These are phyloP conservation scores for Debaryomycetaceae sp. DNA, from an alignment of 1,139 yeast species.

Conservation along the genomic window DNA sequence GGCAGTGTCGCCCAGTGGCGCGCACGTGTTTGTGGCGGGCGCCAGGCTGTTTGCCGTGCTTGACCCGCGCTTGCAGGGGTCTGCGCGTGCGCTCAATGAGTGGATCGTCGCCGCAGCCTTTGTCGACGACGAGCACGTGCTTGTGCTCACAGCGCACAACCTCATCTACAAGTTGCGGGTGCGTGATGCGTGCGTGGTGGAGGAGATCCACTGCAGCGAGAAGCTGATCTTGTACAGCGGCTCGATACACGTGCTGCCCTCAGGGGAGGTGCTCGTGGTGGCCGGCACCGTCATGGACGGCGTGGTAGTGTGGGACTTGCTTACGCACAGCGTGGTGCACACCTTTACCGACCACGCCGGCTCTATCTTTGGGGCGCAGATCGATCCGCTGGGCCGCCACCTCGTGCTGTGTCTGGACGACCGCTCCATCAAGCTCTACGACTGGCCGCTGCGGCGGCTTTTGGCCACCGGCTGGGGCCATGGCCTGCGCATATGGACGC, in stretches of 20 bases:
- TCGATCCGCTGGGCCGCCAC: conserved; percentile 51
- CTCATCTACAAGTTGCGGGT: conserved; percentile 51
- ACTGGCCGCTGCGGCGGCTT: conserved; percentile 48
- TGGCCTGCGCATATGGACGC: conserved; percentile 86
- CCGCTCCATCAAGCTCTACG: conserved; percentile 78
- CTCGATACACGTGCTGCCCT: conserved; percentile 47
- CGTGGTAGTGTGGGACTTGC: conserved; percentile 69
- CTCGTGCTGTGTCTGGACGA: conserved; percentile 90
- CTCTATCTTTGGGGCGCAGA: conserved; percentile 76
- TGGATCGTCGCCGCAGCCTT: conserved; percentile 72
- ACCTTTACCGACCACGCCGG: conserved; percentile 78
- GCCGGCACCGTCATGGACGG: conserved; percentile 96
- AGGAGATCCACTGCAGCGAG: conserved; percentile 55
- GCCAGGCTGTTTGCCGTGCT: conserved; percentile 61
- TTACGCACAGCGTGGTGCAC: conserved; percentile 42
- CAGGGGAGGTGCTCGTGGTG: conserved; percentile 51
- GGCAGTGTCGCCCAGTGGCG: conserved; percentile 24
- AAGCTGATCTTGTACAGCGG: conserved; percentile 88
- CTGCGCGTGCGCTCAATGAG: conserved; percentile 58
- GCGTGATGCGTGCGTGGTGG: conserved; percentile 34
- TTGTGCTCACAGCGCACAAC: conserved; percentile 78
- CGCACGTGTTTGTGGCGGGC: conserved; percentile 56
- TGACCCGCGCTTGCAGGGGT: conserved; percentile 14
- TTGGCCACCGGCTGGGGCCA: conserved; percentile 94
- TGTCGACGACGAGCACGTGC: conserved; percentile 29